These are phyloP conservation scores for Hypomontagnella submonticulosa DNA, from an alignment of 495 filamentous ascomycete genomes.

Conservation along the genomic window DNA sequence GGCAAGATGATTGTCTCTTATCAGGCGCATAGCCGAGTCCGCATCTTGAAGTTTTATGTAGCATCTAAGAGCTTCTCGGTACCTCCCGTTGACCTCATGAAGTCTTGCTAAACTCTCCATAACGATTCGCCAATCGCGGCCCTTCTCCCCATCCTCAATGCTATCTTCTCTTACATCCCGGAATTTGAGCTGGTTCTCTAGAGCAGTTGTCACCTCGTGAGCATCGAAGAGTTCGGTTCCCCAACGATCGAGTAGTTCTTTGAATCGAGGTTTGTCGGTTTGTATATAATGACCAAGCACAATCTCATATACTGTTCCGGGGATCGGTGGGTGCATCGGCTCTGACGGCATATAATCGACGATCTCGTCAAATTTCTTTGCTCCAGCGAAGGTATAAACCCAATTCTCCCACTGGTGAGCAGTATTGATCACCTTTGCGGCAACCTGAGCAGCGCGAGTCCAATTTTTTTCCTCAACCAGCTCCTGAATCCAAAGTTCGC, in stretches of 20 bases:
- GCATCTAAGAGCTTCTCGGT: conserved; percentile 83
- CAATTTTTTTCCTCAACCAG: conserved; percentile 78
- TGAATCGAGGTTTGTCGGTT: conserved; percentile 72
- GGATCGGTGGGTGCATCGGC: conserved; percentile 79
- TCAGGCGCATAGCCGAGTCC: conserved; percentile 85
- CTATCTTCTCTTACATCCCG: conserved; percentile 75
- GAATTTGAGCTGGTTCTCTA: conserved; percentile 78
- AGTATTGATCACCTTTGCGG: conserved; percentile 81
- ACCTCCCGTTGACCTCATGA: conserved; percentile 79
- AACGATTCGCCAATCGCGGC: conserved; percentile 85
- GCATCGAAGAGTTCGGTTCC: conserved; percentile 84
- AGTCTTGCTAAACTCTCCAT: conserved; percentile 85
- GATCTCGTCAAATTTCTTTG: conserved; percentile 88
- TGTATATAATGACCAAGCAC: conserved; percentile 87
- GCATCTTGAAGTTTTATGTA: conserved; percentile 93
- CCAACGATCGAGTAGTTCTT: conserved; percentile 86
- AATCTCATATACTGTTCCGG: conserved; percentile 84
- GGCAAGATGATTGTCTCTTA: conserved; percentile 83
- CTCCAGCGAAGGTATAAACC: conserved; percentile 88
- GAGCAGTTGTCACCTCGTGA: conserved; percentile 70
- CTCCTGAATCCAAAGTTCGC: conserved; percentile 91
- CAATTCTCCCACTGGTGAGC: conserved; percentile 91
- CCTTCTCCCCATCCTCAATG: conserved; percentile 69
- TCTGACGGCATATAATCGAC: conserved; percentile 81
- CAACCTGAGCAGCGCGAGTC: conserved; percentile 78